These are phyloP conservation scores for Plasmodium gallinaceum DNA, from an alignment of 169 alveolate species.

Conservation along the genomic window DNA sequence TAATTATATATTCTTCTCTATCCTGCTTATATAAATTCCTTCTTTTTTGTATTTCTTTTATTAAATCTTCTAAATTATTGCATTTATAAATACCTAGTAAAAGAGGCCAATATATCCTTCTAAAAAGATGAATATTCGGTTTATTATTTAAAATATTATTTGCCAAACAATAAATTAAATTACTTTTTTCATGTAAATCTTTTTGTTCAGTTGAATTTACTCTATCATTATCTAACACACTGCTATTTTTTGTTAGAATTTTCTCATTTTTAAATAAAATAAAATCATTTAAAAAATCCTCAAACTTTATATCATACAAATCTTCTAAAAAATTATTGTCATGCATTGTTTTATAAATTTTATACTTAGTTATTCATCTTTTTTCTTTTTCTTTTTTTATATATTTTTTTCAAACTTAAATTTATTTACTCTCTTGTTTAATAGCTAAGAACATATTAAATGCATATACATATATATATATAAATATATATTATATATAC, in stretches of 20 bases:
- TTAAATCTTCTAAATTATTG: conserved; percentile 19
- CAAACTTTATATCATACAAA: conserved; percentile 37
- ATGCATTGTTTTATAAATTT: conserved; percentile 32
- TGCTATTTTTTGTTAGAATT: background rate
- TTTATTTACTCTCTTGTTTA: background rate
- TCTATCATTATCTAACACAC: background rate
- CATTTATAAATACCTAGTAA: conserved; percentile 40
- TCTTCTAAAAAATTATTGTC: conserved; percentile 48
- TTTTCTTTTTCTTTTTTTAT: background rate
- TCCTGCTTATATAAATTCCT: conserved; percentile 33
- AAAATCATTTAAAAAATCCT: conserved; percentile 51
- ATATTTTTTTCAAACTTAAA: background rate
- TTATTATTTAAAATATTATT: conserved; percentile 35
- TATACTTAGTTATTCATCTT: conserved; percentile 18
- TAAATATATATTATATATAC: background rate
- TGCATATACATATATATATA: background rate
- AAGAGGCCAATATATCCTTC: conserved; percentile 70
- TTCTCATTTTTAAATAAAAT: conserved; percentile 29
- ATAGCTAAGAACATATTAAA: background rate
- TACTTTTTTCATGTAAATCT: background rate
- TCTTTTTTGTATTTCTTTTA: conserved; percentile 24
- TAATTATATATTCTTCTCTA: conserved; percentile 55
- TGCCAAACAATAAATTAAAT: conserved; percentile 16
- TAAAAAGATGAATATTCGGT: background rate
- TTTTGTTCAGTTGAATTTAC: background rate